phyloP scores from a whole-genome alignment of 352 stramenopile genomes.

The Phytopythium boreale region DNA sequence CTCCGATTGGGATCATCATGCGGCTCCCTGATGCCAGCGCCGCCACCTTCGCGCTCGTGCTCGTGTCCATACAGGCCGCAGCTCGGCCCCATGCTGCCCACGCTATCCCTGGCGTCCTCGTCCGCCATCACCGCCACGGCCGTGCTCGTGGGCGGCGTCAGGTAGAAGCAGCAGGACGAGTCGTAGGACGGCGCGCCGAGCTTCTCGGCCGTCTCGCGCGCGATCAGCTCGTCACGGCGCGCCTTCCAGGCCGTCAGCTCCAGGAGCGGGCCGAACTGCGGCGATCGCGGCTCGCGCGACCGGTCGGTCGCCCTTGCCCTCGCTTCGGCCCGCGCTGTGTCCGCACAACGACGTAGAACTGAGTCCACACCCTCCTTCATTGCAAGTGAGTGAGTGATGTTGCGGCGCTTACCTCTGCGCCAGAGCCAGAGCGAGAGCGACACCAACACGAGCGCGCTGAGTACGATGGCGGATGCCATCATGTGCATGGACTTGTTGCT shows the following conservation, averaged over 20 bases:
- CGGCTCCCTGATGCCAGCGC: not conserved
- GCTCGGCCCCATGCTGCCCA: not conserved
- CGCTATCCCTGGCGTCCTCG: not conserved
- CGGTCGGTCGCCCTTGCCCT: slow-evolving; percentile 3
- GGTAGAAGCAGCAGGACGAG: slow-evolving; percentile 2
- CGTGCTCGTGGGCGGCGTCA: slow-evolving; percentile 3
- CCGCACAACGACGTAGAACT: not conserved
- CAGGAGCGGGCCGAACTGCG: slow-evolving; percentile 19
- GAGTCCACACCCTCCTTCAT: not conserved
- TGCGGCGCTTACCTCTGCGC: not conserved
- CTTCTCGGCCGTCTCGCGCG: slow-evolving; percentile 21
- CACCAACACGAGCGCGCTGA: not conserved
- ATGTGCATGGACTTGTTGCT: not conserved
- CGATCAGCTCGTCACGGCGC: slow-evolving; percentile 18
- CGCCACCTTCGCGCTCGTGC: not conserved
- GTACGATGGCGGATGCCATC: not conserved
- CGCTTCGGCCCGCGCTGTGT: not conserved
- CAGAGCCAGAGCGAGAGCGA: slow-evolving; percentile 4
- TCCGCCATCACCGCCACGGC: not conserved
- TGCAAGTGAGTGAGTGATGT: not conserved
- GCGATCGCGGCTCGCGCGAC: slow-evolving; percentile 1
- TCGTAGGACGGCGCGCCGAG: slow-evolving; percentile 5
- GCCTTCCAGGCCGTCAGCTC: slow-evolving; percentile 33
- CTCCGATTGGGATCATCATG: not conserved
- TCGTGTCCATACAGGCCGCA: not conserved